Percentiles rank a stretch among this genome's conserved stretches.
Evolutionary conservation across 345 rosid species (phyloP).

Genomic region (Eucalyptus marginata): DNA sequence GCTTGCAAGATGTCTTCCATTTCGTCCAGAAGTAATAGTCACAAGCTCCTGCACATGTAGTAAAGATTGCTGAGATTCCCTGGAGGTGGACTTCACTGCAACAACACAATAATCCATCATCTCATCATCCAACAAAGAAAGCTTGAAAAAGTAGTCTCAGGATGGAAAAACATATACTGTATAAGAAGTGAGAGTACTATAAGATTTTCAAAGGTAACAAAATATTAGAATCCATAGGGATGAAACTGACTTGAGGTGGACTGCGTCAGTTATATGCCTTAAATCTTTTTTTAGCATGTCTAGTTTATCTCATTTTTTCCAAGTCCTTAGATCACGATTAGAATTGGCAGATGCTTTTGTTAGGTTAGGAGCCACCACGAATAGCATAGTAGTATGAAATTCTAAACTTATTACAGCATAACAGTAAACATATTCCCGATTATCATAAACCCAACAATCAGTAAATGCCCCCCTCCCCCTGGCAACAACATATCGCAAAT

Average conservation of each 20-base stretch:
- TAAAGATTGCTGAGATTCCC: conserved; percentile 27
- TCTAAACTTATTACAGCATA: not conserved
- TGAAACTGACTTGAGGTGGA: not conserved
- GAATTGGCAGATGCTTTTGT: not conserved
- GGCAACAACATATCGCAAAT: not conserved
- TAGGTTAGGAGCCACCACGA: not conserved
- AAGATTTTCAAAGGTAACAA: not conserved
- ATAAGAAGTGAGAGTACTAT: not conserved
- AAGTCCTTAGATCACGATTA: not conserved
- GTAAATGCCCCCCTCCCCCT: not conserved
- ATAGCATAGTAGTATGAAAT: not conserved
- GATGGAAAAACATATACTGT: not conserved
- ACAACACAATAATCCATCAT: not conserved
- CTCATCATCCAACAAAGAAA: not conserved
- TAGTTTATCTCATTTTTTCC: not conserved
- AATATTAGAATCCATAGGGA: not conserved
- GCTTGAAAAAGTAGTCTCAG: not conserved
- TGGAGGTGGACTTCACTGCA: conserved; percentile 39
- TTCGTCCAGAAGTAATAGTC: conserved; percentile 26
- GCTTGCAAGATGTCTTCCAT: conserved; percentile 10
- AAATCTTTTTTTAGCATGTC: not conserved
- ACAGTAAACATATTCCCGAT: not conserved
- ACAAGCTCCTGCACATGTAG: conserved; percentile 36
- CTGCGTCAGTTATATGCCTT: not conserved
- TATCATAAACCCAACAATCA: not conserved